Evolutionary conservation across 2,329 filamentous ascomycete species (phyloP).

Genomic region (Xylaria multiplex): DNA sequence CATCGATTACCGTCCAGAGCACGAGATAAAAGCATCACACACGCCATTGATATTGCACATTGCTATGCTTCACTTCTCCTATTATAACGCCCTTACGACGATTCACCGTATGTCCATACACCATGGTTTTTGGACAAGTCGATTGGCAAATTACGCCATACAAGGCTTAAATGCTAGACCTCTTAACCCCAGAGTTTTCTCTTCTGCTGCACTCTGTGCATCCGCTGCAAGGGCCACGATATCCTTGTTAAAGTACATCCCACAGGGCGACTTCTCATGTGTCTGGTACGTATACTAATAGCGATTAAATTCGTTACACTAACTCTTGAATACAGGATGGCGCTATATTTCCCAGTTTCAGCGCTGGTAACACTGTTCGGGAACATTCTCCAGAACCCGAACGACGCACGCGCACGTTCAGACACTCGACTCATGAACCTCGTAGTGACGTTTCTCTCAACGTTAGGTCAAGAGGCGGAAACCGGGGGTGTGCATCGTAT

Average conservation of each 20-base stretch:
- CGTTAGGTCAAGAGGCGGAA: slow-evolving; percentile 87
- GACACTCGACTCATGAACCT: slow-evolving; percentile 92
- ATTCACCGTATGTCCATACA: slow-evolving; percentile 99
- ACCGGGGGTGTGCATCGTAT: slow-evolving; percentile 93
- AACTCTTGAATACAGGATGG: slow-evolving; percentile 67
- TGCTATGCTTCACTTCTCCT: slow-evolving; percentile 93
- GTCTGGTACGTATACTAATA: slow-evolving; percentile 78
- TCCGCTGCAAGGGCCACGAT: slow-evolving; percentile 93
- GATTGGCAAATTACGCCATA: slow-evolving; percentile 93
- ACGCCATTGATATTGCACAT: slow-evolving; percentile 94
- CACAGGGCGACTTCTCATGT: slow-evolving; percentile 92
- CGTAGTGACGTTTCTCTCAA: slow-evolving; percentile 91
- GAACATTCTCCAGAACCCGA: slow-evolving; percentile 94
- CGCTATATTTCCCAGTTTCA: slow-evolving; percentile 96
- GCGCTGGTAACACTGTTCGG: slow-evolving; percentile 94
- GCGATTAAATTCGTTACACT: not conserved
- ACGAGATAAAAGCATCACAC: slow-evolving; percentile 93
- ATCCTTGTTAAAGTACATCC: slow-evolving; percentile 93
- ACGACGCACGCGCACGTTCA: slow-evolving; percentile 86
- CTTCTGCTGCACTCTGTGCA: slow-evolving; percentile 90
- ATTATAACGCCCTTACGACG: slow-evolving; percentile 97
- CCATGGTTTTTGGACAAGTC: slow-evolving; percentile 97
- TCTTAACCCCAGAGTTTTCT: slow-evolving; percentile 92
- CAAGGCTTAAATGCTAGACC: slow-evolving; percentile 91
- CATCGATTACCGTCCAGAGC: slow-evolving; percentile 94